These are phyloP conservation scores for Melastoma candidum DNA, from an alignment of 441 rosid genomes.

Conservation along the genomic window DNA sequence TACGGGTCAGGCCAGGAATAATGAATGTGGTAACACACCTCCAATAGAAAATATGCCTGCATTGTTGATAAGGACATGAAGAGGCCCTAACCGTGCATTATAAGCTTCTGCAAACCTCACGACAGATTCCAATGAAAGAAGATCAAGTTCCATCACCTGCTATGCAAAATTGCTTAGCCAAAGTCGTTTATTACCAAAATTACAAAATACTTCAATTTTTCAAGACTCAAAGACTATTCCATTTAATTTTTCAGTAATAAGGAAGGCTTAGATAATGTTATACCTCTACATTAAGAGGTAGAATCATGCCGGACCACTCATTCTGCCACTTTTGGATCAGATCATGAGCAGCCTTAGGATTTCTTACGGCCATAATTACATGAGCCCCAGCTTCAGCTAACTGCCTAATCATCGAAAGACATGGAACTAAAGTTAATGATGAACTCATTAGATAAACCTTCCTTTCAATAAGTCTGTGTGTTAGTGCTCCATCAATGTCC, in stretches of 20 bases:
- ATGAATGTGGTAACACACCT: constrained; percentile 30
- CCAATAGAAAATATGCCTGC: constrained; percentile 98
- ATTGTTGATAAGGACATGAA: constrained; percentile 88
- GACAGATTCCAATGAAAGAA: constrained; percentile 83
- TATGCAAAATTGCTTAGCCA: too few relatives aligned
- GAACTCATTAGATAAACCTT: too few relatives aligned
- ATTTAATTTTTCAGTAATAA: too few relatives aligned
- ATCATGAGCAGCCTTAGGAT: constrained; percentile 59
- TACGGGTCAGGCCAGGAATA: too few relatives aligned
- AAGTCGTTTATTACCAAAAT: too few relatives aligned
- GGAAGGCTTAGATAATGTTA: too few relatives aligned
- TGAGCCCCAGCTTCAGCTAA: constrained; percentile 97
- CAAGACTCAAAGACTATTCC: too few relatives aligned
- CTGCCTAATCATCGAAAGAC: constrained; percentile 33
- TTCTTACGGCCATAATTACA: constrained; percentile 95
- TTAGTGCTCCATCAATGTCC: too few relatives aligned
- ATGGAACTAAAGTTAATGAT: too few relatives aligned
- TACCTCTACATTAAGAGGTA: constrained; percentile 79
- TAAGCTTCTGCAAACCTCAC: constrained; percentile 65
- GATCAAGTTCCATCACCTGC: constrained; percentile 94
- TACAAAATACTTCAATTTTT: too few relatives aligned
- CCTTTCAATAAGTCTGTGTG: too few relatives aligned
- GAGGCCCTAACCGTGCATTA: constrained; percentile 65
- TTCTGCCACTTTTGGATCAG: constrained; percentile 76
- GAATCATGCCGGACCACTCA: constrained; percentile 62